These are phyloP conservation scores for Pythium phragmitis DNA, from an alignment of 352 stramenopile genomes.

Conservation along the genomic window DNA sequence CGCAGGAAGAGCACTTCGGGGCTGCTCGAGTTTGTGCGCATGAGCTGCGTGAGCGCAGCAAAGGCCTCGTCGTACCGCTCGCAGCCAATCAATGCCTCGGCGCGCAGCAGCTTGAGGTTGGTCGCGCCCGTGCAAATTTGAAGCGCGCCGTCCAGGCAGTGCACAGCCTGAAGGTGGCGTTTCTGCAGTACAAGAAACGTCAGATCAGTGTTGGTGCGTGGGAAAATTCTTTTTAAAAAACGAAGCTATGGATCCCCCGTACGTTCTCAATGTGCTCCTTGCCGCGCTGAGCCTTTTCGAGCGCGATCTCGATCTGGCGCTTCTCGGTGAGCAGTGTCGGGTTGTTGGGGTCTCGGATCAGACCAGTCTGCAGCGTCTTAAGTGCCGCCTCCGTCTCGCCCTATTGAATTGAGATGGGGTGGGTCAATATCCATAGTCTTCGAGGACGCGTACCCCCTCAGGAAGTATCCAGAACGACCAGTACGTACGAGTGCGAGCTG, in stretches of 20 bases:
- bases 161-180: conserved; percentile 66
- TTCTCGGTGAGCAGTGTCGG: conserved; percentile 71
- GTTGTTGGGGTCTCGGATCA: conserved; percentile 81
- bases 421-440: no score
- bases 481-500: conserved; percentile 64
- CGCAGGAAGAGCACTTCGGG: conserved; percentile 85
- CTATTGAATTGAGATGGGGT: conserved; percentile 22
- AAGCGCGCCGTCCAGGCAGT: conserved; percentile 65
- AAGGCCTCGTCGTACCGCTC: conserved; percentile 86
- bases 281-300: conserved; percentile 74
- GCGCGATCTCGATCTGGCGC: conserved; percentile 74
- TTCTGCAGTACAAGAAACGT: conserved; percentile 28
- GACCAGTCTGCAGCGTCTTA: conserved; percentile 73
- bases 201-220: neutral
- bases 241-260: conserved; percentile 9
- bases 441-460: no score
- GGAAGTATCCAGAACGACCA: neutral
- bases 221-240: no score
- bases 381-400: conserved; percentile 66
- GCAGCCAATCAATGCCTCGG: conserved; percentile 71
- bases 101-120: conserved; percentile 68
- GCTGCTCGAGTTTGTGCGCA: conserved; percentile 80
- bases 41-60: conserved; percentile 75
- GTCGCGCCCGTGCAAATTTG: conserved; percentile 69
- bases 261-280: conserved; percentile 70